Base-by-base conservation (phyloP, 2,329 filamentous ascomycete genomes). In the Trichophyton mentagrophytes region DNA sequence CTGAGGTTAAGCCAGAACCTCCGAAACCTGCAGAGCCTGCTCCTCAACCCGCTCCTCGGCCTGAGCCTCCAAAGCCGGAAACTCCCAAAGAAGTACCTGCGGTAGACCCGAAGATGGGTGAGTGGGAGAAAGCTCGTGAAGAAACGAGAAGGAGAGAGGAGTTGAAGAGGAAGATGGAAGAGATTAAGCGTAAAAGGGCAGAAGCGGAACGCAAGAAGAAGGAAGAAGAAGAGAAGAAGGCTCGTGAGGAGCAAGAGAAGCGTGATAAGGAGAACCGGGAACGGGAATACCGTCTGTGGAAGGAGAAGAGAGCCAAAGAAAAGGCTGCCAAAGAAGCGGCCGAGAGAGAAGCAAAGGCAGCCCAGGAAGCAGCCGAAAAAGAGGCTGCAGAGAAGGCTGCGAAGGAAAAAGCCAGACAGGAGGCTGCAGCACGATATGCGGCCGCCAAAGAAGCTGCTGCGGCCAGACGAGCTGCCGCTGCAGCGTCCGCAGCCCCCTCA, bases 191-290 rank as follows among this genome's bases (percentile, higher is more conserved):
- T 70, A 73, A 66, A 56, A 70, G 71, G 36, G 73, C 73, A 63
- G 72, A 74, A 59, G 72, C 73, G 46, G 64, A 73, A 33, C 67
- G 69, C 7, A 71, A 73, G 60, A 73, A 72, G 51, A 68, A 74
- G 60, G 68, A 69, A 56, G 68, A 74, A 58, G 69, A 72, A 2
- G 73, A 76, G 61, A 69, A 71, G 27, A 72, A 75, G 61, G 72
- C 70, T 5, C 73, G 74, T 68, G 73, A 76, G 61, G 72, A 72
- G 55, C 69, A 75, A 59, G 67, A 68, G 47, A 67, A 74, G 60
- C 69, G 71, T 1, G 74, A 76, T 60, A 70, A 71, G 25, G 74
- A 76, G 60, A 70, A 69, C 8, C 73, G 74, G 67, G 74, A 76
- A 62, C 69, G 69, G 44, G 72, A 75, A 60, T 64, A 74, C 36